Base-by-base conservation (phyloP, 257 asterid genomes). In the Haberlea rhodopensis region DNA sequence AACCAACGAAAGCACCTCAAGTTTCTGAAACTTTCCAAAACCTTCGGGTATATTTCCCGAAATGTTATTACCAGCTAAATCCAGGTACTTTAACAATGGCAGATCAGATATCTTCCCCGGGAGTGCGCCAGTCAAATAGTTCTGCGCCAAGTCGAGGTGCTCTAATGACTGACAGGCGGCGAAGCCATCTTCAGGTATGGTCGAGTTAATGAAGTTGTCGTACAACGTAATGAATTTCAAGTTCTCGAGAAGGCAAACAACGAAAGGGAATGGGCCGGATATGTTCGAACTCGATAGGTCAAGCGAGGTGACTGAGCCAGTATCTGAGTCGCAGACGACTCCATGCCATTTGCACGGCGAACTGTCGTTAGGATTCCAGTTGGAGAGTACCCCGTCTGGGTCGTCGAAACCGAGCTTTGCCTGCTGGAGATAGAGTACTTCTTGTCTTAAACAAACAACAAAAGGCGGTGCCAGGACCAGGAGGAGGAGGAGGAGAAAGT, bases 321-420 rank as follows among this genome's bases (percentile, higher is more conserved):
- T 57, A 7, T 70, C 22, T 0, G 81, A 22, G 68, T 87, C 95
- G 60, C 99, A 94, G 0, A 65, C 48, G 25, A 94, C 86, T 55
- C 95, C 97, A 45, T 57, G 72, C 99, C 99, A 94, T 40, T 63
- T 75, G 80, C 97, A 90, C n/a, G 99, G 97, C 0, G 84, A 70
- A 2, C 52, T 73, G 62, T 83, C 89, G 40, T 46, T n/a, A 0
- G 85, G 76, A 74, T 74, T 73, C 99, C 99, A 94, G 73, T 72
- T 73, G 49, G 95, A 76, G 57, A 94, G 81, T 66, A 69, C 82
- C 21, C 61, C 57, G 57, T 82, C 87, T 15, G 96, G 97, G 77
- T 94, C 99, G 70, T 86, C 89, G 58, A 94, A 81, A 15, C 73
- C 75, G 67, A 78, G 84, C 70, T 80, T 94, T n/a, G 89, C 89